Evolutionary conservation across 2,329 filamentous ascomycete species (phyloP).

Genomic region (Aspergillus pseudoglaucus): DNA sequence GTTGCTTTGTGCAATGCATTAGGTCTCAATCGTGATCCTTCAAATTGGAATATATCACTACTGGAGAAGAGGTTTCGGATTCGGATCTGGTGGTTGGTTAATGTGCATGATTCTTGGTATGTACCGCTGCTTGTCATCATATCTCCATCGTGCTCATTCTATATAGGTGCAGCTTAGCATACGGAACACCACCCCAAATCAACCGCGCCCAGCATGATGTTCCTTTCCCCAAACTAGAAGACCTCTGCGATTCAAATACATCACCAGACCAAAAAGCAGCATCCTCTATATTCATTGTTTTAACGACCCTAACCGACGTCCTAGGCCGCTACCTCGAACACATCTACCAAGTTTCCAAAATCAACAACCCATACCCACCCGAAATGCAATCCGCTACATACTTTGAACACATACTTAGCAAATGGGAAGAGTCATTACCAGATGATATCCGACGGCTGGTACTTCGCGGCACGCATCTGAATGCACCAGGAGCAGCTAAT

Average conservation of each 20-base stretch:
- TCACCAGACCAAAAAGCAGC: constrained; percentile 14
- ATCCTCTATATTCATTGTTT: constrained; percentile 40
- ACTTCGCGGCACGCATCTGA: constrained; percentile 37
- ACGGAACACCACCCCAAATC: constrained; percentile 49
- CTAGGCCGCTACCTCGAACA: constrained; percentile 31
- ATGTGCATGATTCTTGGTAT: constrained; percentile 52
- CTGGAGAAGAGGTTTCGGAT: constrained; percentile 48
- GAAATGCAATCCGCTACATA: constrained; percentile 14
- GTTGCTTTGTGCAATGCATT: constrained; percentile 50
- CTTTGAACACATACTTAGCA: constrained; percentile 35
- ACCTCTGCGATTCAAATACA: constrained; percentile 19
- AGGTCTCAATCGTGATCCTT: constrained; percentile 49
- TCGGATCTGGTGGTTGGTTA: constrained; percentile 51
- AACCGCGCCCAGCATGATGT: constrained; percentile 45
- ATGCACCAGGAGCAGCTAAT: constrained; percentile 44
- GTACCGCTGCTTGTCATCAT: not conserved
- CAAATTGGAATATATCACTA: constrained; percentile 47
- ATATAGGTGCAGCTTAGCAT: constrained; percentile 46
- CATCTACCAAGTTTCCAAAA: constrained; percentile 27
- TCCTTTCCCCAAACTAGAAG: constrained; percentile 35
- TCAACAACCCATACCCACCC: constrained; percentile 12
- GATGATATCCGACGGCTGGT: constrained; percentile 36
- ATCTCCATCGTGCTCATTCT: no score
- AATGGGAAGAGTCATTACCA: constrained; percentile 42
- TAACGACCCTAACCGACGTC: constrained; percentile 42